Evolutionary conservation across 148 eudicot species (phyloP).

Genomic region (Simmondsia chinensis): DNA sequence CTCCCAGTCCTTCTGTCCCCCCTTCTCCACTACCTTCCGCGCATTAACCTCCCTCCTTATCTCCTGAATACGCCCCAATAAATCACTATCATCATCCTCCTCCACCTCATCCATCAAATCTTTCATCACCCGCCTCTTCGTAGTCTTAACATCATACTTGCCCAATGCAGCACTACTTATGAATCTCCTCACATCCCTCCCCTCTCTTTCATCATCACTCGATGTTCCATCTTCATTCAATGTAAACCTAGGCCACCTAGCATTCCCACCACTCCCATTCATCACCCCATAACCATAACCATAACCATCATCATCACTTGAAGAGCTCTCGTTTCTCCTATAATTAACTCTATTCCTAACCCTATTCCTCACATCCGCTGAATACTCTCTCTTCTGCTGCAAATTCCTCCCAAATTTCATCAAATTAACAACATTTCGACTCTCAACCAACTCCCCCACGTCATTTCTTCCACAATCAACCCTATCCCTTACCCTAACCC

Average conservation of each 20-base stretch:
- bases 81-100: slow-evolving; percentile 44
- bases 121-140: slow-evolving; percentile 36
- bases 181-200: slow-evolving; percentile 25
- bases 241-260: slow-evolving; percentile 36
- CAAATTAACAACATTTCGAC: background rate
- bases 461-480: slow-evolving; percentile 2
- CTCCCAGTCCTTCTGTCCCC: slow-evolving; percentile 10
- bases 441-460: background rate
- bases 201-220: slow-evolving; percentile 14
- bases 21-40: slow-evolving; percentile 23
- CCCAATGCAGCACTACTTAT: slow-evolving; percentile 74
- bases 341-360: slow-evolving; percentile 13
- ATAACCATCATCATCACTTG: slow-evolving; percentile 21
- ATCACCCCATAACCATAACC: slow-evolving; percentile 14
- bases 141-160: slow-evolving; percentile 52
- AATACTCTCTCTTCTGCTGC: slow-evolving; percentile 32
- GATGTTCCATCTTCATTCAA: slow-evolving; percentile 18
- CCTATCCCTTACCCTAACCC: background rate
- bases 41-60: slow-evolving; percentile 42
- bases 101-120: slow-evolving; percentile 40
- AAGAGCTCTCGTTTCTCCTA: slow-evolving; percentile 26
- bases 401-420: slow-evolving; percentile 4
- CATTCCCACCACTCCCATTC: slow-evolving; percentile 5
- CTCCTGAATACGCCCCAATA: slow-evolving; percentile 28
- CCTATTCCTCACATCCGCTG: slow-evolving; percentile 16